phyloP scores from a whole-genome alignment of 2,329 filamentous ascomycete species.

The Aspergillus candidus region DNA sequence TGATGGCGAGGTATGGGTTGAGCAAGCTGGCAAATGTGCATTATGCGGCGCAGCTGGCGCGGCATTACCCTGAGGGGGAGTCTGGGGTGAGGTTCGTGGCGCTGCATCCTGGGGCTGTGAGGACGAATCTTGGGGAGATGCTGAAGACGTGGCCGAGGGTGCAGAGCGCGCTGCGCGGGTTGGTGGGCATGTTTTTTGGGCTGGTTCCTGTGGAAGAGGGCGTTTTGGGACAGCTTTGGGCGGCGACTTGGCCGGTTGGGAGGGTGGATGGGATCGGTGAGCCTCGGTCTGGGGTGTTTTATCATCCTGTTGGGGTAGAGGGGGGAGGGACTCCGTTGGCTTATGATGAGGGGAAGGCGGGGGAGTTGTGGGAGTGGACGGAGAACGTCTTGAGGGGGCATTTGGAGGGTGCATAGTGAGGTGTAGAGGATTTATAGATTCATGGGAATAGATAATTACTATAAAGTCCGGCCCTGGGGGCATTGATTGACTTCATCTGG shows the following conservation, averaged over 20 bases:
- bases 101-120: constrained; percentile 40
- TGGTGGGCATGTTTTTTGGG: too few relatives aligned
- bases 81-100: constrained; percentile 29
- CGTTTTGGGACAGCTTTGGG: constrained; percentile 39
- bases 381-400: constrained; percentile 10
- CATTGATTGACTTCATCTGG: too few relatives aligned
- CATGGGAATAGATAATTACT: too few relatives aligned
- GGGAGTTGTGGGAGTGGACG: constrained; percentile 13
- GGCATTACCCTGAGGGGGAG: constrained; percentile 33
- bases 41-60: constrained; percentile 37
- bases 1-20: constrained; percentile 39
- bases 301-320: constrained; percentile 8
- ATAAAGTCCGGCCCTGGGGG: too few relatives aligned
- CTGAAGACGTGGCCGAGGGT: constrained; percentile 12
- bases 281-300: constrained; percentile 1
- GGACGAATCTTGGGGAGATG: constrained; percentile 7
- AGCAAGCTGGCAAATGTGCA: constrained; percentile 47
- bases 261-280: constrained; percentile 11
- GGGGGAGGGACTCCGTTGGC: constrained; percentile 3
- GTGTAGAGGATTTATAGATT: too few relatives aligned
- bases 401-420: background rate
- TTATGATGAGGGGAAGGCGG: constrained; percentile 6
- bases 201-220: constrained; percentile 24
- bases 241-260: constrained; percentile 24
- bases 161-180: too few relatives aligned